Percentiles rank a stretch among this genome's conserved stretches.
phyloP scores from a whole-genome alignment of 2,329 filamentous ascomycete species.

The Corinectria fuckeliana region DNA sequence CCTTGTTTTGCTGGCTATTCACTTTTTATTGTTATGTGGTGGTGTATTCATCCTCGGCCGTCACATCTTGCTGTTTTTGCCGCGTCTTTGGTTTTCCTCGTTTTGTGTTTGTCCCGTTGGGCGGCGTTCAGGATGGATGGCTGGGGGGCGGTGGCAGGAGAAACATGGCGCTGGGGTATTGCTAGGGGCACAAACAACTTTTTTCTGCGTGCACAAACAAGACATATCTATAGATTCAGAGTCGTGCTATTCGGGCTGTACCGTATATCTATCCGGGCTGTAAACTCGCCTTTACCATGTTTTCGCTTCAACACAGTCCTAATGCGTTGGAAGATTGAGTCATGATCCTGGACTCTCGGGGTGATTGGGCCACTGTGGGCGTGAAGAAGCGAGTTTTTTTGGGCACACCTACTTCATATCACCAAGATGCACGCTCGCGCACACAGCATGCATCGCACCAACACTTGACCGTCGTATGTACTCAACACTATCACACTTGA shows the following conservation, averaged over 20 bases:
- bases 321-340: slow-evolving; percentile 28
- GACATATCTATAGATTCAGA: no score
- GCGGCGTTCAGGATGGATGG: slow-evolving; percentile 27
- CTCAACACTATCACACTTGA: slow-evolving; percentile 21
- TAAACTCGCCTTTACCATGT: no score
- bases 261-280: no score
- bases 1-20: slow-evolving; percentile 1
- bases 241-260: no score
- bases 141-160: slow-evolving; percentile 17
- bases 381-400: slow-evolving; percentile 13
- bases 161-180: slow-evolving; percentile 26
- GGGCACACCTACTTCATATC: slow-evolving; percentile 17
- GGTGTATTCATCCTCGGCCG: slow-evolving; percentile 4
- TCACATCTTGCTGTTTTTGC: slow-evolving; percentile 13
- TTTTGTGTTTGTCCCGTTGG: slow-evolving; percentile 9
- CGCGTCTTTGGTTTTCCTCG: neutral
- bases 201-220: no score
- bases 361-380: slow-evolving; percentile 17
- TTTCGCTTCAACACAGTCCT: no score
- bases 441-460: slow-evolving; percentile 12
- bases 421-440: slow-evolving; percentile 17
- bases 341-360: slow-evolving; percentile 14
- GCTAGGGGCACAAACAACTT: no score
- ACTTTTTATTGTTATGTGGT: neutral
- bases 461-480: slow-evolving; percentile 13